phyloP scores from a whole-genome alignment of 345 rosid species.

The Acer yangbiense region DNA sequence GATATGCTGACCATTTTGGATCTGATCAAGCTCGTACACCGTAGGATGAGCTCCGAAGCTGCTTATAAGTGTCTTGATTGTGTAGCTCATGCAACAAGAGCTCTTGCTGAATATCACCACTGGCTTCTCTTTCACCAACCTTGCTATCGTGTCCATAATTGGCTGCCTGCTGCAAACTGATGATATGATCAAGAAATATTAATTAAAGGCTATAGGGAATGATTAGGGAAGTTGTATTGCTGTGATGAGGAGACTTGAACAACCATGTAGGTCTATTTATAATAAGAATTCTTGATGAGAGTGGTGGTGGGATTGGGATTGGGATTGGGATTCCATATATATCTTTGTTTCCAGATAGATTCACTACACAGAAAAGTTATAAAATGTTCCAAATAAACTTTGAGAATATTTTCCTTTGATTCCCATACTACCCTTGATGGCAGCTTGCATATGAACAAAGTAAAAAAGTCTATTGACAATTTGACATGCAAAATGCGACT shows the following conservation, averaged over 20 bases:
- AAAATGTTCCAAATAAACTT: conserved; percentile 3
- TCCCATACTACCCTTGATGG: conserved; percentile 12
- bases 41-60: conserved; percentile 78
- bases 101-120: conserved; percentile 90
- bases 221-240: conserved; percentile 6
- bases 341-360: neutral
- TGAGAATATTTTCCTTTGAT: neutral
- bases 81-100: conserved; percentile 75
- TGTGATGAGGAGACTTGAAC: conserved; percentile 12
- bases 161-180: neutral
- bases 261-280: conserved; percentile 31
- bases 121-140: conserved; percentile 66
- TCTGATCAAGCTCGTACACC: conserved; percentile 68
- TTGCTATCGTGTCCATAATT: conserved; percentile 42
- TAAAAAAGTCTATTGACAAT: neutral
- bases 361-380: conserved; percentile 12
- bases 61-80: conserved; percentile 59
- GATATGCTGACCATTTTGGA: conserved; percentile 53
- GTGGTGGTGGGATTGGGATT: neutral
- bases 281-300: neutral
- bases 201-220: no score
- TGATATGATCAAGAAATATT: no score
- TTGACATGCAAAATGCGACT: neutral
- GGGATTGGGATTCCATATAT: neutral
- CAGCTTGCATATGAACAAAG: neutral